Evolutionary conservation across 371 early-diverging fungal species (phyloP), one percentile per base, ranked within the genome.

Genomic region (Modicella reniformis): DNA sequence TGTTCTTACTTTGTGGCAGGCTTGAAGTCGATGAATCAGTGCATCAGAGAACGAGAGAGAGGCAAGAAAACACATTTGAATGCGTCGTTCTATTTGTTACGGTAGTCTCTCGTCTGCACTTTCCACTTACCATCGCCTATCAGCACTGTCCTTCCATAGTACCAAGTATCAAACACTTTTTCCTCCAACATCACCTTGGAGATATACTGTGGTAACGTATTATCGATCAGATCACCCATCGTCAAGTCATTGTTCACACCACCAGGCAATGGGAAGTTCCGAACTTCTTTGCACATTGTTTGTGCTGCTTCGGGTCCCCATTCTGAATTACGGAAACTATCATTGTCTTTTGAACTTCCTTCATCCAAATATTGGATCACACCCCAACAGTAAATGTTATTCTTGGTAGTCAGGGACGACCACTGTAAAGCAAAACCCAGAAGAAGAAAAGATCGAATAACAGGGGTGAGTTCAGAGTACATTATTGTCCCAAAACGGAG

Each of bases 271-370:
- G 58, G 53, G 52, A 74, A 64, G 37, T 57, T 26, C 9, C 65
- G 67, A 9, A 68, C 74, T 2, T 67, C 74, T 15, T 60, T 59
- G 44, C 64, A 62, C 74, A 74, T 74, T 8, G 63, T 40, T 2
- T 55, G 58, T 4, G 69, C 61, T 0, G 60, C 55, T 23, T 68
- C 74, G 1, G 64, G 32, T n/a, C 74, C 68, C 74, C 74, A 74
- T 8, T 74, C 68, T 7, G 69, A 68, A 52, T 49, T 54, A 21
- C 74, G 40, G 61, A 74, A 74, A 19, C 51, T 56, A 28, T 66
- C 72, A 23, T 66, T 53, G n/a, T 28, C 25, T 32, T 64, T 50
- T 3, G 37, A 34, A 0, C 60, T 33, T 15, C 54, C 58, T 0
- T 53, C 47, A 29, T 60, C 50, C 23, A 71, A 32, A 30, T 67